phyloP scores from a whole-genome alignment of 768 basidiomycete genomes.

The Xanthoconium stramineum region DNA sequence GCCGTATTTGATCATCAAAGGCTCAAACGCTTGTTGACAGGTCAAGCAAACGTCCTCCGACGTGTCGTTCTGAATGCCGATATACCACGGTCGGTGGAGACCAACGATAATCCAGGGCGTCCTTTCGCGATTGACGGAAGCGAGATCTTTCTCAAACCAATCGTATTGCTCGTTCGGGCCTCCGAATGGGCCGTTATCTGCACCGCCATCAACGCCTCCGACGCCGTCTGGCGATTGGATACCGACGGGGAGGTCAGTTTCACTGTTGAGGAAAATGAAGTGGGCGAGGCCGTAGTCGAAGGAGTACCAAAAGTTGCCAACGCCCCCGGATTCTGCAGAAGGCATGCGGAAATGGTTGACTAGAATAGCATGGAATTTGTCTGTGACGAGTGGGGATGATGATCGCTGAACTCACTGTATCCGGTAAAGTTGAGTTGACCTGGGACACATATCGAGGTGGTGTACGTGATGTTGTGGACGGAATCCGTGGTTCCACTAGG shows the following conservation, averaged over 20 bases:
- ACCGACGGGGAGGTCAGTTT: constrained; percentile 26
- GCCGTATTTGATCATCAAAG: constrained; percentile 31
- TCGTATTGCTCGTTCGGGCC: constrained; percentile 27
- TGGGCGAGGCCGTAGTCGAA: constrained; percentile 31
- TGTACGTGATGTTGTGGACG: constrained; percentile 25
- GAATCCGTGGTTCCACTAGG: constrained; percentile 23
- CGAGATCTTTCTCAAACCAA: constrained; percentile 27
- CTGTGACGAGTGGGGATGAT: not conserved
- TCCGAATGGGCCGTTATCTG: constrained; percentile 26
- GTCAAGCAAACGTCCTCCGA: constrained; percentile 6
- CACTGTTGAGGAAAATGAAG: constrained; percentile 22
- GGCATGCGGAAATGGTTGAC: constrained; percentile 31
- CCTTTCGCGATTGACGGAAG: constrained; percentile 18
- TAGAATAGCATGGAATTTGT: not conserved
- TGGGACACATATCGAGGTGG: constrained; percentile 23
- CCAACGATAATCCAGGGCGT: constrained; percentile 29
- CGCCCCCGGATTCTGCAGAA: constrained; percentile 22
- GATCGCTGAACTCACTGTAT: constrained; percentile 20
- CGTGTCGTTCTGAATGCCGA: constrained; percentile 13
- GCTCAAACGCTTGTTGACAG: constrained; percentile 28
- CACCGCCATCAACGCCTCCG: constrained; percentile 18
- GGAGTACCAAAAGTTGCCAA: constrained; percentile 31
- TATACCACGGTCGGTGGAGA: constrained; percentile 29
- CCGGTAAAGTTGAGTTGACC: constrained; percentile 29
- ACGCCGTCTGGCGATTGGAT: constrained; percentile 22